Base-by-base conservation (phyloP, 129 eudicot genomes). In the Pulicaria dysenterica region DNA sequence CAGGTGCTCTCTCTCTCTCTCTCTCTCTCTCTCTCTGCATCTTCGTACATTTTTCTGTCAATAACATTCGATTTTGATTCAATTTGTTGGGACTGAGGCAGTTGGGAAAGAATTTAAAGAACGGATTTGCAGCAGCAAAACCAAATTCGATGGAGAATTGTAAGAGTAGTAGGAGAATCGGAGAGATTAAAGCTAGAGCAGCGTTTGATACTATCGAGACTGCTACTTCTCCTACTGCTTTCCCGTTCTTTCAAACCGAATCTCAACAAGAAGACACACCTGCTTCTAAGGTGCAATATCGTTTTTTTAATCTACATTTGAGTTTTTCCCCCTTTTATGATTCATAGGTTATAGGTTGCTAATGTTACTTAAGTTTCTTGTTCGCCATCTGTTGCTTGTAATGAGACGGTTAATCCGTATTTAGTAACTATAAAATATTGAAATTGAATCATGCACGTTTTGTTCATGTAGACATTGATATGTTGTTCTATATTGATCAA, bases 251-350 rank as follows among this genome's bases (percentile, higher is more conserved):
- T 40, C 70, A 77, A 34, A 57, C 87, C 34, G 58, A 84, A 4
- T 16, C 61, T 10, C 80, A 84, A 57, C 82, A 79, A 17, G 73
- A 70, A 36, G 69, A 77, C 4, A 79, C 95, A 2, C 89, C 89
- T 66, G 86, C 91, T 83, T 78, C 95, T 48, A 64, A 88, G 90
- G 97, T 90, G 16, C 24, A 24, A 34, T 37, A 54, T 5, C 0
- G 7, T 0, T 11, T 74, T 17, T 3, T 12, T 34, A 0, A 11
- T 68, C 14, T 47, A n/a, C 7, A 6, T 53, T 8, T 47, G 42
- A 34, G 9, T 41, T 57, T 8, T 24, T 24, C 31, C 1, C 44
- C 16, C 31, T 39, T 4, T 3, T 55, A 63, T n/a, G 34, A 16
- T 1, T 8, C 37, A 15, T 5, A 16, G 40, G 44, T 38, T 60